A percentile compares a stretch with the other conserved stretches of the same genome.
Conservation (phyloP, 108 stramenopile genomes). For the Pseudonitzschia multiseries region DNA sequence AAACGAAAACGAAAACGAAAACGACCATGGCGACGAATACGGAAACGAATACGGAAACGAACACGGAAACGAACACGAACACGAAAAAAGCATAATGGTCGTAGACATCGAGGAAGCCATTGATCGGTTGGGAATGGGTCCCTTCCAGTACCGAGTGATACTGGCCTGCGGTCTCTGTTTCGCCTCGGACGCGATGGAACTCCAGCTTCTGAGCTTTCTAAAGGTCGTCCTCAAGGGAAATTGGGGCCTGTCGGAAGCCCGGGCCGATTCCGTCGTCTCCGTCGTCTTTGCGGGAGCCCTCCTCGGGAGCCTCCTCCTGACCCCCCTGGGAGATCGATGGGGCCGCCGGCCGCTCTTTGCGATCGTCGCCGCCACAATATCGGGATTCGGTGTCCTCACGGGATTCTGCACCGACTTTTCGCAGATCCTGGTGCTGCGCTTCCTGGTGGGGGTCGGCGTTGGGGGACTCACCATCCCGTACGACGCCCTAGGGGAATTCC, state of each 20-base stretch:
- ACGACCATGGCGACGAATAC: not conserved
- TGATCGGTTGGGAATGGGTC: slow-evolving; percentile 56
- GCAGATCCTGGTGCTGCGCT: slow-evolving; percentile 42
- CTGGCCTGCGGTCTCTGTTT: slow-evolving; percentile 71
- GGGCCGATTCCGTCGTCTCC: slow-evolving; percentile 50
- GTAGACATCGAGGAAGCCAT: slow-evolving; percentile 39
- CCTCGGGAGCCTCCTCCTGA: slow-evolving; percentile 58
- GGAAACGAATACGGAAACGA: not conserved
- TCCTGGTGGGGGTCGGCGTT: slow-evolving; percentile 73
- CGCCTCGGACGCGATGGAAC: slow-evolving; percentile 72
- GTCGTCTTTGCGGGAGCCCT: slow-evolving; percentile 69
- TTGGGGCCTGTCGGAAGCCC: slow-evolving; percentile 50
- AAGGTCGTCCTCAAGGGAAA: slow-evolving; percentile 47
- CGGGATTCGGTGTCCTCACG: slow-evolving; percentile 55
- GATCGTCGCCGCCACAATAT: slow-evolving; percentile 42
- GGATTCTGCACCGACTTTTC: slow-evolving; percentile 48
- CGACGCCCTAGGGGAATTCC: slow-evolving; percentile 40
- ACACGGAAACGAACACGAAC: not conserved
- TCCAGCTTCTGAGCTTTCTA: slow-evolving; percentile 64
- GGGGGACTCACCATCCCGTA: slow-evolving; percentile 64
- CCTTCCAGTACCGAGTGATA: slow-evolving; percentile 57
- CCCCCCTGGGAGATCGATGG: slow-evolving; percentile 59
- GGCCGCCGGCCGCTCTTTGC: slow-evolving; percentile 66
- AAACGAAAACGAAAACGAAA: too few species aligned
- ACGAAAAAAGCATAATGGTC: not conserved